phyloP scores from a whole-genome alignment of 1,139 yeast species.

The Zygosaccharomyces pseudobailii region DNA sequence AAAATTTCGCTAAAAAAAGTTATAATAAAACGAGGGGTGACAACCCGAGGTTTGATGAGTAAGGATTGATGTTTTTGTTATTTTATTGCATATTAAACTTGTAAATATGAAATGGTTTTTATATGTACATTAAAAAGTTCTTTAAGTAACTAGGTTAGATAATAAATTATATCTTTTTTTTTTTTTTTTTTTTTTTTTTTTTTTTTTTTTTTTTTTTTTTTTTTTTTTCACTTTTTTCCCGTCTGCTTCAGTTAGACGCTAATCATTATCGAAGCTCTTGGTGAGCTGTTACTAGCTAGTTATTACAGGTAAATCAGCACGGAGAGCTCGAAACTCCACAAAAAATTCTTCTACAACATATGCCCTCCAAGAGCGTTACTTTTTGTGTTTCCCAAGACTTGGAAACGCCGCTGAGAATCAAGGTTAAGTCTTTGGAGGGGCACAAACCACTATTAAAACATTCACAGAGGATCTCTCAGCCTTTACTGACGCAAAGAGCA shows the following conservation, averaged over 20 bases:
- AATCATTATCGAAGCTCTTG: neutral
- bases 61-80: constrained; percentile 6
- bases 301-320: neutral
- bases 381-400: constrained; percentile 77
- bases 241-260: neutral
- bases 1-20: constrained; percentile 8
- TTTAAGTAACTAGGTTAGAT: neutral
- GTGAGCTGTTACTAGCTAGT: too few species aligned
- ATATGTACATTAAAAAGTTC: neutral
- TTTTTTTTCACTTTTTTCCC: neutral
- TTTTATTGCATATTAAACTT: neutral
- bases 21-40: constrained; percentile 9
- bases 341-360: constrained; percentile 8
- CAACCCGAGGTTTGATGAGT: constrained; percentile 11
- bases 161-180: neutral
- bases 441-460: constrained; percentile 42
- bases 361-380: constrained; percentile 49
- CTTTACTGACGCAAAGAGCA: constrained; percentile 45
- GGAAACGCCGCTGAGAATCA: constrained; percentile 49
- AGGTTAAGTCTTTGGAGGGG: constrained; percentile 47
- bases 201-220: neutral
- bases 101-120: neutral
- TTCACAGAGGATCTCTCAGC: constrained; percentile 54
- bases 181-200: neutral
- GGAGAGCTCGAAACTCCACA: neutral